Percentiles rank a stretch among this genome's conserved stretches.
These are phyloP conservation scores for Pseudogymnoascus sp. DNA, from an alignment of 2,329 filamentous ascomycete genomes.

Conservation along the genomic window DNA sequence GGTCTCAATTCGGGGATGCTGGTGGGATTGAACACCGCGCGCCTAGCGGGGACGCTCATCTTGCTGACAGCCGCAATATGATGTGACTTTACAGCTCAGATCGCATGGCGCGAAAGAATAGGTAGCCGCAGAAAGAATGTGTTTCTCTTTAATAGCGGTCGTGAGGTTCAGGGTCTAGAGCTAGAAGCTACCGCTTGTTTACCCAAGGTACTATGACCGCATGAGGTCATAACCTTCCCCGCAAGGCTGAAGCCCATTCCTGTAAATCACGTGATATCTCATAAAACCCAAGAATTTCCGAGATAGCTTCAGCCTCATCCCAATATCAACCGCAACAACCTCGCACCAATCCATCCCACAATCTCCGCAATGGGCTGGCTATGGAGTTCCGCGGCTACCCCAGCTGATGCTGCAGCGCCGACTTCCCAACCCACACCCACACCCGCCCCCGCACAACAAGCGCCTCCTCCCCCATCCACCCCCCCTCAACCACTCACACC, in stretches of 20 bases:
- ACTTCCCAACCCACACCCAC: slow-evolving; percentile 12
- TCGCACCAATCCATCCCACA: slow-evolving; percentile 2
- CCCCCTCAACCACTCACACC: slow-evolving; percentile 17
- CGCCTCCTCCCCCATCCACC: slow-evolving; percentile 12
- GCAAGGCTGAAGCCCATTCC: background rate
- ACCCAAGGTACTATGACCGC: background rate
- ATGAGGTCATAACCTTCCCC: slow-evolving; percentile 1
- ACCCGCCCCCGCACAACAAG: slow-evolving; percentile 15
- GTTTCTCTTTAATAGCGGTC: background rate
- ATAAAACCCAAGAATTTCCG: slow-evolving; percentile 6
- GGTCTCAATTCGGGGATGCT: slow-evolving; percentile 28
- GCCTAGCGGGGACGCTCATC: slow-evolving; percentile 18
- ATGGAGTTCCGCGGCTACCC: slow-evolving; percentile 33
- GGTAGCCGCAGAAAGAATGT: background rate
- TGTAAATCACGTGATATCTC: background rate
- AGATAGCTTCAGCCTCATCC: slow-evolving; percentile 11
- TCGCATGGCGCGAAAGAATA: background rate
- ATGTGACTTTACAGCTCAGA: background rate
- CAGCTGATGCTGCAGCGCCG: slow-evolving; percentile 16
- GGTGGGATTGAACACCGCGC: slow-evolving; percentile 28
- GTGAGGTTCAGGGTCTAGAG: background rate
- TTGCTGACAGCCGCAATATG: background rate
- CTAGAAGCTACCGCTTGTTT: background rate
- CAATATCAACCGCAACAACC: background rate
- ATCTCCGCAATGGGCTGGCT: slow-evolving; percentile 50